phyloP scores from a whole-genome alignment of 1,284 basidiomycete genomes.

The Puccinia hordei region DNA sequence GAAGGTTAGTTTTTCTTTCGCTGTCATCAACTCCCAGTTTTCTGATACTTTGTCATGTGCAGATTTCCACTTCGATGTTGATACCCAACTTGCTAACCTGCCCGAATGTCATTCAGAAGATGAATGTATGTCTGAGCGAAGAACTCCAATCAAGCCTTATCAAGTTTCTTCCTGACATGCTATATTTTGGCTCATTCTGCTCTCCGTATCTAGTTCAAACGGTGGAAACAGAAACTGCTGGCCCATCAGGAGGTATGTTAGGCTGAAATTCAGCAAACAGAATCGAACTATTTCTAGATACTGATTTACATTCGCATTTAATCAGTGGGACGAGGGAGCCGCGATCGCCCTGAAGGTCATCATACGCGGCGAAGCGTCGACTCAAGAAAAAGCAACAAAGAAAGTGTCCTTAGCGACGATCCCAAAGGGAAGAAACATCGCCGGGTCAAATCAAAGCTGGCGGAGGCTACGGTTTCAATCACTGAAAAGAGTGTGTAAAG shows the following conservation, averaged over 20 bases:
- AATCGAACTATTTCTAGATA: not conserved
- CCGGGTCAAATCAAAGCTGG: constrained; percentile 22
- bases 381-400: not conserved
- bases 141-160: not conserved
- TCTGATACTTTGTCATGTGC: not conserved
- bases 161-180: not conserved
- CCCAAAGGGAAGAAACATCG: constrained; percentile 7
- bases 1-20: constrained; percentile 3
- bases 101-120: not conserved
- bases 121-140: not conserved
- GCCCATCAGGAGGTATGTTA: constrained; percentile 15
- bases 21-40: not conserved
- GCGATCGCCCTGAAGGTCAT: not conserved
- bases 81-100: constrained; percentile 16
- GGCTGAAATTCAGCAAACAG: not conserved
- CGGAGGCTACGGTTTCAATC: constrained; percentile 8
- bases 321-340: not conserved
- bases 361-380: constrained; percentile 1
- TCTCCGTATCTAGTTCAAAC: not conserved
- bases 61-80: constrained; percentile 43
- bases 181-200: not conserved
- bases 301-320: not conserved
- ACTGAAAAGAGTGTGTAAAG: not conserved
- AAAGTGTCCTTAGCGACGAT: not conserved
- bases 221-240: not conserved